Base-by-base conservation (phyloP, 2,329 filamentous ascomycete genomes). In the Diaporthe humulicola region DNA sequence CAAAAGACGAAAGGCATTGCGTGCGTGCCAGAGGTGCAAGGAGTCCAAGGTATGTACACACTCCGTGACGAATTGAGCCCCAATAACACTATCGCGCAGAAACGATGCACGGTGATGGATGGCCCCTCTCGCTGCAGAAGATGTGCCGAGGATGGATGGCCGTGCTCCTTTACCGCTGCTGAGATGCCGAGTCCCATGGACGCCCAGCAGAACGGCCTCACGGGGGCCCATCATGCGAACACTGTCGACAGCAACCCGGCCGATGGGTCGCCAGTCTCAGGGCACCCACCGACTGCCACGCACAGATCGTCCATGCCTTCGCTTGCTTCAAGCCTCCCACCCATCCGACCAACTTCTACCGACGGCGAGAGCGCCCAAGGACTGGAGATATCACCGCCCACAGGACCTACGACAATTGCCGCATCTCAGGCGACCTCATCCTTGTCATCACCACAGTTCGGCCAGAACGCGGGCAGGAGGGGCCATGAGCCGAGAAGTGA, bases 21-120 rank as follows among this genome's bases (percentile, higher is more conserved):
- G 36, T 30, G 58, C 58, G 58, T 42, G 58, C 58, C 58, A 61
- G 42, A 30, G n/a, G 8, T 61, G 58, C 36, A 61, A 61, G 36
- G 58, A 61, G 38, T 42, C 38, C n/a, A 61, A 42, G 36, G 36
- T 61, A 42, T 28, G 58, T 5, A 3, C 33, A 17, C 33, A n/a
- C 6, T n/a, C 33, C 14, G 1, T 22, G 45, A 10, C 14, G 14
- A 8, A 36, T 9, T 57, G 28, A 36, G 17, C 15, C 22, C 10
- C 33, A 61, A 9, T 28, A 61, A 40, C 22, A 12, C n/a, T n/a
- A 0, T 61, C 12, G n/a, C 3, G 4, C 17, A 61, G 57, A 61
- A 61, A 61, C 14, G 57, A 42, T 61, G 57, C 57, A 61, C n/a
- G 14, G 36, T 61, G 36, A 28, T 61, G 6, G 57, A 61, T 3